Evolutionary conservation across 2,329 filamentous ascomycete genomes (phyloP), one percentile per base, ranked within the genome.

Genomic region (Knufia fluminis): DNA sequence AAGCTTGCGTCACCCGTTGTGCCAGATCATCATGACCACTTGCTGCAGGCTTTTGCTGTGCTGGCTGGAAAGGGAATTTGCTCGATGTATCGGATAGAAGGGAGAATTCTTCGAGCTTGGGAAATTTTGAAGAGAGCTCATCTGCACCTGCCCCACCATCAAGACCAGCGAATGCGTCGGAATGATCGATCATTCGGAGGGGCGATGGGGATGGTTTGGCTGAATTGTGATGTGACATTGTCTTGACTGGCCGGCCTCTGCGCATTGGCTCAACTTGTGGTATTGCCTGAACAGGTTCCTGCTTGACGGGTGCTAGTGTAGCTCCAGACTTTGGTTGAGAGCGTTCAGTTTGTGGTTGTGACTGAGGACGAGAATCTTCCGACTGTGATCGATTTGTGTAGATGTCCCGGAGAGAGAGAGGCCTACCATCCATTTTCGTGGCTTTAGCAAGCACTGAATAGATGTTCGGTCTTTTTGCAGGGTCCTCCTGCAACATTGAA

Each of bases 241-340:
- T 59, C 59, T 73, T 76, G 3, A 75, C 73, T 3, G 89, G 85
- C 53, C 88, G 76, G 3, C 92, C 92, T 68, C 92, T 79, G 53
- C 92, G 80, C 92, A 97, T 97, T 0, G 91, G 92, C 32, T 86
- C 82, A 54, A 98, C 88, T 20, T 96, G 88, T 7, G 92, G 92
- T 48, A 97, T 82, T 7, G 76, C 72, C 57, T 84, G 79, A 48
- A 85, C 79, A 57, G 85, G 78, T 45, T 54, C 50, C 38, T 52
- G 56, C 43, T 53, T 57, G 2, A 84, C 81, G n/a, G 85, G 81
- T 4, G 87, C 80, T 60, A 91, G 91, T 14, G 89, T 82, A 9
- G 91, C 83, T 7, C 91, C 89, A 26, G 94, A 80, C 26, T 80
- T 74, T 3, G 83, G 78, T 24, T 79, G 71, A 16, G 78, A 62